Percentiles rank a stretch among this genome's conserved stretches.
Evolutionary conservation across 2,329 filamentous ascomycete species (phyloP).

Genomic region (Neobulgaria alba): DNA sequence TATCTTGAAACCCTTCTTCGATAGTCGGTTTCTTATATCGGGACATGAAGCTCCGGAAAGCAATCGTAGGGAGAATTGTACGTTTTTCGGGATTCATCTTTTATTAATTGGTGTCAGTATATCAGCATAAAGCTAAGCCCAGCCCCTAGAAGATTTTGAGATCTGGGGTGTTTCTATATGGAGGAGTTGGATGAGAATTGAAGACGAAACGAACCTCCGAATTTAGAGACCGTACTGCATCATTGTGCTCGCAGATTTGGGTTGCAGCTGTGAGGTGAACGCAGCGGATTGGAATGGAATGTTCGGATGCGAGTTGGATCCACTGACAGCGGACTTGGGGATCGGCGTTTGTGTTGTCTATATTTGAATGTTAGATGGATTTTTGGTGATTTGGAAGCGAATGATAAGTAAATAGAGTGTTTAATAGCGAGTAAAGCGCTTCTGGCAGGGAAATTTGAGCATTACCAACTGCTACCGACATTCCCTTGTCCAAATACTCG

Average conservation of each 20-base stretch:
- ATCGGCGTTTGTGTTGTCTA: conserved; percentile 96
- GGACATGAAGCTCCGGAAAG: conserved; percentile 67
- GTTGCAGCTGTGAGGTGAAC: conserved; percentile 73
- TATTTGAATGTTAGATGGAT: too few species aligned
- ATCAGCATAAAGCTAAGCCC: neutral
- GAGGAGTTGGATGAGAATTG: neutral
- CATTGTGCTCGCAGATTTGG: conserved; percentile 66
- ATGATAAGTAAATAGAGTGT: conserved; percentile 11
- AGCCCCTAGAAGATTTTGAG: too few species aligned
- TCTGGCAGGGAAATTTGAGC: conserved; percentile 32
- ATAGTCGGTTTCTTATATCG: conserved; percentile 64
- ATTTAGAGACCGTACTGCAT: conserved; percentile 68
- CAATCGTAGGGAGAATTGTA: conserved; percentile 63
- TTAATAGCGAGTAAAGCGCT: too few species aligned
- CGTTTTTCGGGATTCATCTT: conserved; percentile 79
- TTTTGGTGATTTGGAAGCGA: too few species aligned
- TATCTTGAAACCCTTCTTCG: conserved; percentile 77
- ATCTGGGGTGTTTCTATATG: too few species aligned
- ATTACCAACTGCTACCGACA: conserved; percentile 73
- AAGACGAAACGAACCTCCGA: conserved; percentile 17
- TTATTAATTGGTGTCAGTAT: neutral
- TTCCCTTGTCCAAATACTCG: conserved; percentile 53
- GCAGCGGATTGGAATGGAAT: conserved; percentile 70
- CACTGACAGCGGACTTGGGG: conserved; percentile 68
- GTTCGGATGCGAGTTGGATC: conserved; percentile 63